A percentile compares a stretch with the other conserved stretches of the same genome.
phyloP scores from a whole-genome alignment of 2,329 filamentous ascomycete species.

The Neobulgaria alba region DNA sequence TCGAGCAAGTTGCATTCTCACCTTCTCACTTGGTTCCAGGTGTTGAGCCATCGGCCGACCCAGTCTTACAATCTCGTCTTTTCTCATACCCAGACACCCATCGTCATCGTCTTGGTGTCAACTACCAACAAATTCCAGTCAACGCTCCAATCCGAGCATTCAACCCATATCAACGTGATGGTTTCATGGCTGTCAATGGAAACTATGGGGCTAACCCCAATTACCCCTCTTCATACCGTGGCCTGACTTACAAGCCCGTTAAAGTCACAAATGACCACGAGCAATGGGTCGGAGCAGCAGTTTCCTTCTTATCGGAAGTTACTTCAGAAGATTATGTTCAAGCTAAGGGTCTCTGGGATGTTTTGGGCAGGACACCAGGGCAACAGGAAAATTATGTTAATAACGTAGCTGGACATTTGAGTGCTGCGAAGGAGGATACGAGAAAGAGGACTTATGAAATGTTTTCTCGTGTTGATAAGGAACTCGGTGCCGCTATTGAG shows the following conservation, averaged over 20 bases:
- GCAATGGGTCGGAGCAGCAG: conserved; percentile 38
- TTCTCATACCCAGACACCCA: conserved; percentile 65
- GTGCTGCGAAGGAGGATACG: conserved; percentile 43
- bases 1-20: conserved; percentile 63
- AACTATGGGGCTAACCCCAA: conserved; percentile 54
- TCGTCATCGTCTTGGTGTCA: conserved; percentile 46
- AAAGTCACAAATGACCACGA: conserved; percentile 37
- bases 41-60: conserved; percentile 61
- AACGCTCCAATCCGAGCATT: conserved; percentile 38
- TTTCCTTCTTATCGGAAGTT: conserved; percentile 36
- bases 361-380: conserved; percentile 34
- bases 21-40: conserved; percentile 59
- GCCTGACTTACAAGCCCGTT: conserved; percentile 35
- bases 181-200: conserved; percentile 58
- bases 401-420: conserved; percentile 50
- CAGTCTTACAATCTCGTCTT: conserved; percentile 59
- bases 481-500: conserved; percentile 44
- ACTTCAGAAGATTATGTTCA: conserved; percentile 28
- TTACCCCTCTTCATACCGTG: conserved; percentile 49
- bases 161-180: conserved; percentile 67
- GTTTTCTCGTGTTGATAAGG: conserved; percentile 47
- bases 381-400: conserved; percentile 53
- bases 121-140: conserved; percentile 51
- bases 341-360: conserved; percentile 28
- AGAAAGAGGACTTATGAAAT: conserved; percentile 51